Percentiles rank a stretch among this genome's conserved stretches.
Evolutionary conservation across 164 flowering plant species (phyloP).

Genomic region (Vitis vinifera): ASM3070453v1 NC_081819.1:2511501-2512000

Average conservation of each 20-base stretch:
- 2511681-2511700: too few relatives aligned
- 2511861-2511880: conserved; percentile 28
- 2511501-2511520: conserved; percentile 74
- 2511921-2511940: neutral
- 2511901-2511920: neutral
- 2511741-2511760: neutral
- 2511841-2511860: conserved; percentile 92
- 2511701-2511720: too few relatives aligned
- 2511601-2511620: neutral
- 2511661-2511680: too few relatives aligned
- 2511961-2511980: conserved; percentile 95
- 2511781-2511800: conserved; percentile 83
- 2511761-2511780: neutral
- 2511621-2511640: too few relatives aligned
- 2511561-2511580: conserved; percentile 73
- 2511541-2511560: conserved; percentile 79
- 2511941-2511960: conserved; percentile 72
- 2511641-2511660: conserved; percentile 8
- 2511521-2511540: conserved; percentile 71
- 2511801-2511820: conserved; percentile 88
- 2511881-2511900: neutral
- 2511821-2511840: conserved; percentile 91
- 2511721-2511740: neutral
- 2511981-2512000: conserved; percentile 74
- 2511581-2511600: neutral